Evolutionary conservation across 176 grass and related monocot species (phyloP), one percentile per base, ranked within the genome.

Genomic region (Oryza glaberrima): DNA sequence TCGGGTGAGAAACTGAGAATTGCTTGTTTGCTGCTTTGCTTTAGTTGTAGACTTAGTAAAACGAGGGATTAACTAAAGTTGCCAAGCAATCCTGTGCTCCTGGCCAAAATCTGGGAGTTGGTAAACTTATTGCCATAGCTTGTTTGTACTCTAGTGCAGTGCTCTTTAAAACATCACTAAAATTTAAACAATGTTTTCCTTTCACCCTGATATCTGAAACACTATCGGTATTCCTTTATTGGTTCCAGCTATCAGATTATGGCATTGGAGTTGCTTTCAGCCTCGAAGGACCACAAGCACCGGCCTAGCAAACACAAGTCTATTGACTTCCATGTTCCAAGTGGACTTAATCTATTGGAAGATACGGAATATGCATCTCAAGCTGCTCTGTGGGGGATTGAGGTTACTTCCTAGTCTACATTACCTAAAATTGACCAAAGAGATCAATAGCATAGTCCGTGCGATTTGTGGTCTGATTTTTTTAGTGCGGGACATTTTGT

Each of bases 331-430:
- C 93, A 94, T 88, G 87, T 98, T 73, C 96, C 96, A 66, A 85
- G 60, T 69, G 93, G 96, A 81, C 84, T 95, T 86, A 92, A 98
- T 95, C 86, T 98, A 11, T 70, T 89, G 81, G 87, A 95, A 75
- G 89, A 92, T 84, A 84, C 88, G 73, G 89, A 98, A 69, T 86
- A 92, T 90, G 96, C 93, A 72, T 94, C 87, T 86, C 91, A 89
- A 92, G 96, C 96, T 64, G 93, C 96, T 83, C 10, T 98, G 38
- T 98, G 96, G 96, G 96, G 96, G 75, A 94, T 98, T 23, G 77
- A 98, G 96, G 96, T 98, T 92, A 81, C 65, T 88, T 79, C 17
- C 2, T 75, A 47, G 77, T 44, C 66, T 11, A 65, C 35, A 65
- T 90, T 81, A 65, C 65, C 65, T 85, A 40, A 36, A 30, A 70